Evolutionary conservation across 2,329 filamentous ascomycete species (phyloP), one percentile per base, ranked within the genome.

Genomic region (Cladosporium sp.): DNA sequence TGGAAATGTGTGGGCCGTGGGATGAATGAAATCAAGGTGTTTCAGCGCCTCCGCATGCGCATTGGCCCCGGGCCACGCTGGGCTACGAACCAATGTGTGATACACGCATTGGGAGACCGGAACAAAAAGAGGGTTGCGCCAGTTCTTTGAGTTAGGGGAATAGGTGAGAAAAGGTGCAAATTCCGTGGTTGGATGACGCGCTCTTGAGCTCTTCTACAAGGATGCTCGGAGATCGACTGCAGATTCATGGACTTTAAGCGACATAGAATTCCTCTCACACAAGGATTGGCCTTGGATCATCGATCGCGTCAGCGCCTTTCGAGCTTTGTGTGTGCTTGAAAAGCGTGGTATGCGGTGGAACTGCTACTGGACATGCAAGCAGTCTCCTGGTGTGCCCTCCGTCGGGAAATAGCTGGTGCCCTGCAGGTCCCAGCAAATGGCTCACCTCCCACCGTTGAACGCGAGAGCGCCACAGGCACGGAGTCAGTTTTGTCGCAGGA

Each of bases 171-270:
- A n/a, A 27, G 22, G 4, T 27, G 24, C 36, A 24, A 41, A 41
- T 18, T 48, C 45, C 45, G 45, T 48, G 37, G 45, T 7, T 41
- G 27, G 36, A 41, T 41, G 45, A 41, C 45, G 45, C 44, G 9
- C 34, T 47, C 44, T 48, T 17, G 13, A 17, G 32, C 7, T 7
- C 42, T 20, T 8, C 13, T 15, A 27, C 30, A 44, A 29, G 42
- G 42, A 36, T 44, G 29, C 15, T 44, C 44, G 44, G 44, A 4
- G 22, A n/a, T n/a, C n/a, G n/a, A n/a, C n/a, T n/a, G n/a, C n/a
- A n/a, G n/a, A 27, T 27, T 27, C 22, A 9, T 27, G 9, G 39
- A 47, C 20, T 38, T 22, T 39, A 39, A 29, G 34, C 43, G 34
- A 47, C 24, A 47, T 20, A 22, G 27, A 36, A 45, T 45, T 22